These are phyloP conservation scores for Colletotrichum costaricense DNA, from an alignment of 2,329 filamentous ascomycete genomes.

Conservation along the genomic window DNA sequence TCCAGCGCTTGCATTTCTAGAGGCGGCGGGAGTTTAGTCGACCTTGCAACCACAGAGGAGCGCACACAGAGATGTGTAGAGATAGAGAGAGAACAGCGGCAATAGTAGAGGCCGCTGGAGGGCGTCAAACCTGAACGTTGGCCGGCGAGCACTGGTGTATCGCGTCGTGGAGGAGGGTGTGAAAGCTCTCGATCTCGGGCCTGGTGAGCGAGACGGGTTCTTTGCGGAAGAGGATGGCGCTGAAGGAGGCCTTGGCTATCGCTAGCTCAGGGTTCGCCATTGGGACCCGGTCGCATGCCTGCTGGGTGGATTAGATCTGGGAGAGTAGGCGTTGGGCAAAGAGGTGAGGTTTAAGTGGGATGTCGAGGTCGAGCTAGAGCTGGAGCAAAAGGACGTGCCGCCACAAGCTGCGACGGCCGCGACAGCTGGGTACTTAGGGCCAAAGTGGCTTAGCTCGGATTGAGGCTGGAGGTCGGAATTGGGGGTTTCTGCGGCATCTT, in stretches of 20 bases:
- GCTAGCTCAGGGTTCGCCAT: constrained; percentile 79
- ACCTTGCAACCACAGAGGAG: constrained; percentile 22
- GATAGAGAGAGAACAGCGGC: constrained; percentile 36
- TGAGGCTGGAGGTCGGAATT: not conserved
- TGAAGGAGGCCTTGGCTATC: constrained; percentile 83
- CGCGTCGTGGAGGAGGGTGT: constrained; percentile 72
- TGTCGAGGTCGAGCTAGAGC: constrained; percentile 5
- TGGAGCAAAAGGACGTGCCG: not conserved
- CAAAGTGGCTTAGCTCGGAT: not conserved
- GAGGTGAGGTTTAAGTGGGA: not conserved
- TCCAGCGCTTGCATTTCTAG: constrained; percentile 91
- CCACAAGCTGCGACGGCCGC: not conserved
- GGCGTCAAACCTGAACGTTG: constrained; percentile 87
- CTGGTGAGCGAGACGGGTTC: constrained; percentile 78
- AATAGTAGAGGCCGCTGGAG: constrained; percentile 40
- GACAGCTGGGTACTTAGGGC: not conserved
- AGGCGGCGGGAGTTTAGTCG: constrained; percentile 50
- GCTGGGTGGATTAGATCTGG: not conserved
- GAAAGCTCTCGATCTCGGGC: constrained; percentile 77
- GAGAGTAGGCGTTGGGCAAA: not conserved
- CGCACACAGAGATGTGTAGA: not conserved
- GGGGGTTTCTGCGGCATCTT: not conserved
- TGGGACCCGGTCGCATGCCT: constrained; percentile 24
- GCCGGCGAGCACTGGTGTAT: constrained; percentile 78
- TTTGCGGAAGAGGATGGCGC: constrained; percentile 77